These are phyloP conservation scores for Camellia granthamiana DNA, from an alignment of 148 eudicot species.

Conservation along the genomic window DNA sequence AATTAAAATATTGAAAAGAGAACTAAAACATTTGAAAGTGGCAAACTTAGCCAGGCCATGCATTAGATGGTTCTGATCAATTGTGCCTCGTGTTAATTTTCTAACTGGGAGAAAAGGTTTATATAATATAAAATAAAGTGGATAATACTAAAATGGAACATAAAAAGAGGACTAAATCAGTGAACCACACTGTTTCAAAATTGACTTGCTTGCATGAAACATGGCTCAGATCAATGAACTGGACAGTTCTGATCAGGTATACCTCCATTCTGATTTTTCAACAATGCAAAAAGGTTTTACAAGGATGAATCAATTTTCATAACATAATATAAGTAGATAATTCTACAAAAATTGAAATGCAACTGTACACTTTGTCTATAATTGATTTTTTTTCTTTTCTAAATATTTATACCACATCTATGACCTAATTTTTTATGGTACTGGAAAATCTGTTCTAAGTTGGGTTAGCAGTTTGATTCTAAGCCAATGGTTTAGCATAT, in stretches of 20 bases:
- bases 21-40: neutral
- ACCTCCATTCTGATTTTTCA: neutral
- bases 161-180: neutral
- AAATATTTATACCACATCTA: too few relatives aligned
- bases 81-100: neutral
- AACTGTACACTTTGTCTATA: neutral
- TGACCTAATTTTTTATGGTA: neutral
- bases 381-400: neutral
- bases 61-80: neutral
- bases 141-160: neutral
- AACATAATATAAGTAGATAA: neutral
- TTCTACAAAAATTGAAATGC: neutral
- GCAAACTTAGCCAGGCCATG: neutral
- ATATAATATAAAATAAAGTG: neutral
- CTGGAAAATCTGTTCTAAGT: neutral
- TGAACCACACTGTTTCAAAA: neutral
- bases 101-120: neutral
- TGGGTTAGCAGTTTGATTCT: neutral
- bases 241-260: slow-evolving; percentile 5
- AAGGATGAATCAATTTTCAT: neutral
- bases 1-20: neutral
- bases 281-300: neutral
- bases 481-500: neutral
- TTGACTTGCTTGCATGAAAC: neutral
- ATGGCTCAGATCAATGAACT: neutral